phyloP scores from a whole-genome alignment of 2,329 filamentous ascomycete species.

The Epicoccum sorghinum region DNA sequence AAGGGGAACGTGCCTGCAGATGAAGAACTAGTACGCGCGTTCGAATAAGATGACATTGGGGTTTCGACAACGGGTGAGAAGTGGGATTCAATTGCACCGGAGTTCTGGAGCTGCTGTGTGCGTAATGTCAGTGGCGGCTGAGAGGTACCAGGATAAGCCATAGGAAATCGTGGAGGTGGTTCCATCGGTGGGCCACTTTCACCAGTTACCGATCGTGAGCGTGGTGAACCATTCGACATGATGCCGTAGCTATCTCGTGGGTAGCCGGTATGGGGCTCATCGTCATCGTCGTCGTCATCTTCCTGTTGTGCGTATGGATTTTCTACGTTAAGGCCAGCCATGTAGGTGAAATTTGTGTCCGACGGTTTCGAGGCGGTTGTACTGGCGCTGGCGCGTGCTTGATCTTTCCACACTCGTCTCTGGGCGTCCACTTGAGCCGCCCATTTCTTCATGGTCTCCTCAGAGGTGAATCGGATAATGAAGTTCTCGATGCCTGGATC shows the following conservation, averaged over 20 bases:
- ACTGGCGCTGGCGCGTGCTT: constrained; percentile 58
- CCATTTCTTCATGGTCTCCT: constrained; percentile 95
- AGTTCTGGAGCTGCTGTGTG: constrained; percentile 65
- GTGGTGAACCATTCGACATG: constrained; percentile 74
- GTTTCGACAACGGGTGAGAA: constrained; percentile 89
- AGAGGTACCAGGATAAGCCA: constrained; percentile 54
- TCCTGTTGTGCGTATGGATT: constrained; percentile 79
- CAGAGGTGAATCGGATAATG: constrained; percentile 88
- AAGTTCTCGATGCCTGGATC: constrained; percentile 96
- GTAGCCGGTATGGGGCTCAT: constrained; percentile 48
- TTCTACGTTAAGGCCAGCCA: constrained; percentile 72
- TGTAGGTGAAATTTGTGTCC: constrained; percentile 79
- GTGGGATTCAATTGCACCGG: constrained; percentile 81
- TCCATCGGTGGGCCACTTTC: constrained; percentile 65
- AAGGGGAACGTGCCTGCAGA: constrained; percentile 81
- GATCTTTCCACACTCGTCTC: constrained; percentile 59
- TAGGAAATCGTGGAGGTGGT: constrained; percentile 75
- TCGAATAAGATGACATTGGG: constrained; percentile 63
- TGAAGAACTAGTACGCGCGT: constrained; percentile 71
- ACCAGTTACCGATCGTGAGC: constrained; percentile 76
- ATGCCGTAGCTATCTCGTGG: constrained; percentile 57
- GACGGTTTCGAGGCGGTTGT: constrained; percentile 60
- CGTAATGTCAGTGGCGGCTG: constrained; percentile 71
- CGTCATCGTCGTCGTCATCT: constrained; percentile 62
- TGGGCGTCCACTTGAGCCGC: constrained; percentile 78